Evolutionary conservation across 495 filamentous ascomycete species (phyloP), one percentile per base, ranked within the genome.

Genomic region (Pyronema omphalodes): DNA sequence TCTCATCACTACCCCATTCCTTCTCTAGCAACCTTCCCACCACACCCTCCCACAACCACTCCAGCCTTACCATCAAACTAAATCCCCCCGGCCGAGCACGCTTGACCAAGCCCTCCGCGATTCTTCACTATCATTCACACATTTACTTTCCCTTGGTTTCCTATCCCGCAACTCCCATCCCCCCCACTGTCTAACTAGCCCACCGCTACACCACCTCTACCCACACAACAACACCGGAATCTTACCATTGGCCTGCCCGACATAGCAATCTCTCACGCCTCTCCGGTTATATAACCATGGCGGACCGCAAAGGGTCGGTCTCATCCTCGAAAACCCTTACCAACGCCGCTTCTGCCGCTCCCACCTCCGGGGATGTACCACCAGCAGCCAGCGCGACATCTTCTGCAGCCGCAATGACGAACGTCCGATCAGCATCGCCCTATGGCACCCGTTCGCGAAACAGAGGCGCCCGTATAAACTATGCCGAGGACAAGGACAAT

Each of bases 371-470:
- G 23, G 44, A 47, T 19, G 9, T 19, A 15, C 17, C 44, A 1
- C 11, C 44, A 19, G 36, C 34, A 51, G 59, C 57, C 36, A 71
- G 68, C 58, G 59, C 67, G 57, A 66, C 70, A 53, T 66, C 66
- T 61, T 65, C 66, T 53, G 69, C 71, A 57, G 69, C 67, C 55
- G 71, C 68, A 12, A 60, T 43, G 14, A 41, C 51, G 9, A 63
- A 63, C 52, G 49, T 63, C 44, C 62, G 63, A 33, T 62, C 63
- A 34, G 57, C 80, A 7, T 81, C 83, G 46, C 84, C 86, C 17
- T 96, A 99, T 67, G 91, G 91, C 56, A 99, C 93, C 58, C 84
- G 91, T 59, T 98, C 91, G 54, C 81, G 91, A 66, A 93, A 93
- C 65, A 80, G 88, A 56, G 83, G 81, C 40, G 86, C 83, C 56